phyloP scores from a whole-genome alignment of 257 asterid genomes.

The Ehretia macrophylla region DNA sequence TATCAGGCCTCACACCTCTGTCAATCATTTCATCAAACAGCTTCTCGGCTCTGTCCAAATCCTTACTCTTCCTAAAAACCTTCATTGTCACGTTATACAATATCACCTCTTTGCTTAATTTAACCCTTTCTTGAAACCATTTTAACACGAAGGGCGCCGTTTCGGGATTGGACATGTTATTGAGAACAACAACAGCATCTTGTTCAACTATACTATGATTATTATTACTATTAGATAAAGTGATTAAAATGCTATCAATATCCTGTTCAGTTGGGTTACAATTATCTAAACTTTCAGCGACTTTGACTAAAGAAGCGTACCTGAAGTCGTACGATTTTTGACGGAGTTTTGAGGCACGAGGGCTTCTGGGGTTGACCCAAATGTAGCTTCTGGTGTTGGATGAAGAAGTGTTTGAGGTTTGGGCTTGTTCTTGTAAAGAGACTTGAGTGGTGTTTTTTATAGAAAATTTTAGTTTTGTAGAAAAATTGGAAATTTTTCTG shows the following conservation, averaged over 20 bases:
- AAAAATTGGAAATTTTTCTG: conserved; percentile 22
- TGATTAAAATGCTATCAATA: conserved; percentile 25
- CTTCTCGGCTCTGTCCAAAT: conserved; percentile 48
- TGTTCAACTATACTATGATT: conserved; percentile 30
- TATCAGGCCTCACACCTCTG: conserved; percentile 73
- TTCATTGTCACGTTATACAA: conserved; percentile 79
- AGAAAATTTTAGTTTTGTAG: conserved; percentile 20
- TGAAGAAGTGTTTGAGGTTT: conserved; percentile 21
- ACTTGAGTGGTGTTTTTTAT: conserved; percentile 7
- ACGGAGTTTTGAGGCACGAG: conserved; percentile 52
- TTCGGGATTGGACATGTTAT: conserved; percentile 64
- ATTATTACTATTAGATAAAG: conserved; percentile 23
- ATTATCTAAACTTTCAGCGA: conserved; percentile 53
- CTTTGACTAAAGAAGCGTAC: conserved; percentile 50
- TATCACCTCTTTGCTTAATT: conserved; percentile 37
- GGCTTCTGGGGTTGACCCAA: conserved; percentile 87
- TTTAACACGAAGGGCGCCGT: conserved; percentile 46
- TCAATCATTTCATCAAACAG: conserved; percentile 65
- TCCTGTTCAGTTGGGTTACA: conserved; percentile 46
- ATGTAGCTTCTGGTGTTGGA: conserved; percentile 36
- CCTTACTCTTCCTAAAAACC: conserved; percentile 63
- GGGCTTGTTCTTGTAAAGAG: conserved; percentile 35
- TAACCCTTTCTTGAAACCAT: conserved; percentile 43
- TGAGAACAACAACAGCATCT: conserved; percentile 63
- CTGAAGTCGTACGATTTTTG: conserved; percentile 49